Evolutionary conservation across 257 asterid genomes (phyloP), one percentile per base, ranked within the genome.

Genomic region (Scutellaria baicalensis): DNA sequence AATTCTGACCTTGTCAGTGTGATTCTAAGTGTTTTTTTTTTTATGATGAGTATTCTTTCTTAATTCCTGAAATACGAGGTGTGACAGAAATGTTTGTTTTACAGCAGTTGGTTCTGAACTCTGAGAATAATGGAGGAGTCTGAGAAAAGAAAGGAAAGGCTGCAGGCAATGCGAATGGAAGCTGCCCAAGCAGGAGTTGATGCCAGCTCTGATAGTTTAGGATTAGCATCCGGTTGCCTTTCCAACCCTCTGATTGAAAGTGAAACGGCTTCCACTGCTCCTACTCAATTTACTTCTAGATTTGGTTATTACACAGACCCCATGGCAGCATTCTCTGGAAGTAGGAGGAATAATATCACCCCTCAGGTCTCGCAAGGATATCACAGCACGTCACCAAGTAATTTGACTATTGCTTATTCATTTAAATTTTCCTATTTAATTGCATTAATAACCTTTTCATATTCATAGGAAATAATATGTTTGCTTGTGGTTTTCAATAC

Each of bases 301-400:
- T 92, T 92, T 76, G 96, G 84, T 80, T 92, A 67, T 67, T 90
- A 92, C 67, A 90, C 98, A 0, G 91, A 90, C 64, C 97, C 98
- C 35, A 76, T 84, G 96, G 56, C 95, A 16, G 98, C 98, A 58
- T 92, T 78, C 80, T 84, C 95, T 9, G 82, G 85, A 44, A 77
- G 73, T 72, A 86, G 82, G 81, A 66, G 74, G 74, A 74, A 67
- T 73, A 79, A 71, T 74, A 75, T 59, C 68, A 66, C 77, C 59
- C 87, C 86, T 77, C 94, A 75, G 75, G 80, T 59, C 76, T 55
- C 86, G 13, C 91, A 79, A 54, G 81, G 73, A 60, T 74, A 73
- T 78, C n/a, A 56, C 71, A 71, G 76, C 75, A 56, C 51, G 8
- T 73, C 86, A 69, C 88, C 90, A 71, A 83, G 95, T 88, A 87